Conservation (phyloP, 176 grass and related monocot species). For the Chrysopogon serrulatus region DNA sequence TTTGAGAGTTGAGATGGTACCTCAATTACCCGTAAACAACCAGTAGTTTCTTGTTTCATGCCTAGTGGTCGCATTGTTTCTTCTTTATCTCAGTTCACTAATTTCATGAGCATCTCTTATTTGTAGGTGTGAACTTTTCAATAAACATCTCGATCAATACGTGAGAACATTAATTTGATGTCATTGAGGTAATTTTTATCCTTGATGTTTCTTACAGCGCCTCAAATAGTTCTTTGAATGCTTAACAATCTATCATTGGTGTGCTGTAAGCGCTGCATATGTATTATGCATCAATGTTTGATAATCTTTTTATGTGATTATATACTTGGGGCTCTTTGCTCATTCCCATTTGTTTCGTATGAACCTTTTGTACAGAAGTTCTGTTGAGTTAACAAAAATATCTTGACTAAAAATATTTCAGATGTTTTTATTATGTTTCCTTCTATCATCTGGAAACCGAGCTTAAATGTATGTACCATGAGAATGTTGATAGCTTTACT, state of each 20-base stretch:
- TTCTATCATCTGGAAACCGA: background rate
- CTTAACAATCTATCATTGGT: background rate
- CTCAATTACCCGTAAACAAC: background rate
- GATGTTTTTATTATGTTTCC: background rate
- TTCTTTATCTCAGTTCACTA: background rate
- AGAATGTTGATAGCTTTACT: background rate
- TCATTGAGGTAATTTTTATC: constrained; percentile 10
- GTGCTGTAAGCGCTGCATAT: background rate
- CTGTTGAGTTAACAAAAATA: background rate
- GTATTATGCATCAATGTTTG: background rate
- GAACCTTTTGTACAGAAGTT: background rate
- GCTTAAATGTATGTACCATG: background rate
- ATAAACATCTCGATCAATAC: constrained; percentile 71
- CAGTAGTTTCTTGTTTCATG: background rate
- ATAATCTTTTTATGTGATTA: background rate
- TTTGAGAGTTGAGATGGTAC: background rate
- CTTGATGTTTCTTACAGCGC: background rate
- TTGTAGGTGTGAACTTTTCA: constrained; percentile 71
- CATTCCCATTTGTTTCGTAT: background rate
- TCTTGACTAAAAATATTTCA: background rate
- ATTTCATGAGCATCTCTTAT: background rate
- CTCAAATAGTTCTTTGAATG: background rate
- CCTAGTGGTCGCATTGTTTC: background rate
- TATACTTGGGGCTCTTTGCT: background rate
- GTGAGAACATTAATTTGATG: constrained; percentile 63